Percentiles rank a stretch among this genome's conserved stretches.
Evolutionary conservation across 768 basidiomycete genomes (phyloP).

Genomic region (Lactifluus hygrophoroides): DNA sequence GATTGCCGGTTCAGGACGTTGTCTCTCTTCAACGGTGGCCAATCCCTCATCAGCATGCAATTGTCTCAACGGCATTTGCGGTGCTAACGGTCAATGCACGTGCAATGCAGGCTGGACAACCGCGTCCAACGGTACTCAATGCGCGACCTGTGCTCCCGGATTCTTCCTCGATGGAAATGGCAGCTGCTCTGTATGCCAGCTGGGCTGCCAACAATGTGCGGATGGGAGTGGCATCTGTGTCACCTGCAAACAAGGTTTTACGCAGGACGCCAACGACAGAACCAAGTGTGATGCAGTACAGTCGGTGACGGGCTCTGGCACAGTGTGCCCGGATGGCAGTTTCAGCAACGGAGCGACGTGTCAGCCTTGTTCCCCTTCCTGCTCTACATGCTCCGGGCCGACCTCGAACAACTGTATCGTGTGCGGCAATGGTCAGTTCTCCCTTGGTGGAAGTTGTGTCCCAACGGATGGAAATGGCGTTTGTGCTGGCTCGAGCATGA

Average conservation of each 20-base stretch:
- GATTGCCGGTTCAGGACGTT: conserved; percentile 66
- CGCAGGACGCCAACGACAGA: conserved; percentile 53
- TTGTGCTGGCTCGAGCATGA: conserved; percentile 59
- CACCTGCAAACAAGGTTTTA: conserved; percentile 62
- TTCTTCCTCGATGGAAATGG: conserved; percentile 78
- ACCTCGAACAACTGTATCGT: conserved; percentile 63
- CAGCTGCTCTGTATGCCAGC: conserved; percentile 53
- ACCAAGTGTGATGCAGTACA: conserved; percentile 54
- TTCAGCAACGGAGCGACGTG: conserved; percentile 54
- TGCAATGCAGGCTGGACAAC: conserved; percentile 75
- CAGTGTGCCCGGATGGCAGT: conserved; percentile 54
- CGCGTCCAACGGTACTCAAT: conserved; percentile 63
- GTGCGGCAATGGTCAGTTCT: conserved; percentile 54
- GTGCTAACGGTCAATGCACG: conserved; percentile 54
- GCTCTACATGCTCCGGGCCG: conserved; percentile 60
- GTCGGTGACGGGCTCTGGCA: conserved; percentile 43
- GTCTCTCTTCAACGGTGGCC: conserved; percentile 42
- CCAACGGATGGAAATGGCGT: conserved; percentile 56
- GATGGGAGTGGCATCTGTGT: conserved; percentile 62
- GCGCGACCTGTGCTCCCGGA: conserved; percentile 63
- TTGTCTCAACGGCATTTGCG: conserved; percentile 76
- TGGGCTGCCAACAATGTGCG: conserved; percentile 66
- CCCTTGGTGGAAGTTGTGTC: conserved; percentile 66
- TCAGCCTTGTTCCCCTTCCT: conserved; percentile 50
- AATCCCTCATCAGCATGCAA: conserved; percentile 64